Base-by-base conservation (phyloP, 495 filamentous ascomycete genomes). In the Friedmanniomyces simplex region DNA sequence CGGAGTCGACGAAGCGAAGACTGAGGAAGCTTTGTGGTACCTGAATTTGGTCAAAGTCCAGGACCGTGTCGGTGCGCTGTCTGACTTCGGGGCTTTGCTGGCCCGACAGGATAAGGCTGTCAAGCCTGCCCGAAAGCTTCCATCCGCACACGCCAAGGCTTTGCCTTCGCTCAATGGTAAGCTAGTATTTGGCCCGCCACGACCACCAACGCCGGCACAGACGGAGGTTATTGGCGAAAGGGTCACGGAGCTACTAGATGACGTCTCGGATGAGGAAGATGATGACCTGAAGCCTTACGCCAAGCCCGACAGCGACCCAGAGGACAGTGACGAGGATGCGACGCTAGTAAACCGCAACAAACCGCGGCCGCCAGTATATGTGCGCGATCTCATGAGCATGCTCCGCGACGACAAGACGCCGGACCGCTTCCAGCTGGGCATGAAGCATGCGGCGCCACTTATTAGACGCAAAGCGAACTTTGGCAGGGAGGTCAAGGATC, bases 271-370 rank as follows among this genome's bases (percentile, higher is more conserved):
- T 4, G 74, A 71, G 1, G 83, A 89, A 55, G 82, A 89, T 52
- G 84, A 88, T 11, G 88, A 88, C 56, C 72, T 97, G 0, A 74
- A 82, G 12, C 83, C 88, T 3, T 97, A 96, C 66, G 82, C 79
- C 28, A 96, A 96, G 66, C 90, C 91, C 0, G 93, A 95, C 67
- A 91, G 87, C n/a, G 94, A 99, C 64, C 76, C 79, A 2, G 86
- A 89, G 55, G 94, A 97, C 69, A 87, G 85, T 0, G 89, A 95
- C 54, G 91, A 96, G n/a, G 94, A 99, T 66, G 83, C 94, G 14
- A 95, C 89, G 0, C 71, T 94, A 34, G 76, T 97, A 41, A 81
- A 84, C 51, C 80, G 91, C 37, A 80, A 88, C 67, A 95, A 90
- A 61, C 85, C 87, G 39, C 85, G 80, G 43, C 81, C 91, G 13